Conservation (phyloP, 139 green algal species). For the Pleodorina starrii region DNA sequence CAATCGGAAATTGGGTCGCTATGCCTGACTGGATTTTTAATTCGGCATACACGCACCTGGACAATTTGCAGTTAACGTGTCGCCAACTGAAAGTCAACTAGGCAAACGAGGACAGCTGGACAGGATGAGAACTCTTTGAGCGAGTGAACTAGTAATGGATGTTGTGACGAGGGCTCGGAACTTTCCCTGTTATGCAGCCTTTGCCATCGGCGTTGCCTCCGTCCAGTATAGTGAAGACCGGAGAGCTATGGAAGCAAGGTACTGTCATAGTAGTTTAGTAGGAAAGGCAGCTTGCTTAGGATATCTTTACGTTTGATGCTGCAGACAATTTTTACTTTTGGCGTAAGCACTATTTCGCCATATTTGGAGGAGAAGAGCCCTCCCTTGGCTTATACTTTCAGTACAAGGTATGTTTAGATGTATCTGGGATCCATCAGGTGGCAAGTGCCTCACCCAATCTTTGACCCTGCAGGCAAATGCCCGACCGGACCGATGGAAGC, state of each 20-base stretch:
- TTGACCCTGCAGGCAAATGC: not conserved
- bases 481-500: constrained; percentile 8
- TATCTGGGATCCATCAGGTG: not conserved
- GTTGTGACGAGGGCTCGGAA: not conserved
- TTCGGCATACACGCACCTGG: too few species aligned
- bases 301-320: not conserved
- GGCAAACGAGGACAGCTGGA: too few species aligned
- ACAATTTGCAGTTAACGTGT: too few species aligned
- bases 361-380: constrained; percentile 36
- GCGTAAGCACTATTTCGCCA: constrained; percentile 33
- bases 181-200: not conserved
- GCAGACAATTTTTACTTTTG: constrained; percentile 28
- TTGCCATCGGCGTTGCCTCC: not conserved
- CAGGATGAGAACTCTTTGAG: too few species aligned
- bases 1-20: too few species aligned
- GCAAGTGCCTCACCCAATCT: not conserved
- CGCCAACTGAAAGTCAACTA: too few species aligned
- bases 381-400: constrained; percentile 24
- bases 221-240: constrained; percentile 1
- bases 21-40: too few species aligned
- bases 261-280: not conserved
- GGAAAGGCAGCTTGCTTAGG: too few species aligned
- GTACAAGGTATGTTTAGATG: constrained; percentile 13
- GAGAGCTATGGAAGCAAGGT: constrained; percentile 41
- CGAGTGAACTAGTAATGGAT: not conserved